These are phyloP conservation scores for Suhomyces sp. DNA, from an alignment of 805 yeast genomes.

Conservation along the genomic window DNA sequence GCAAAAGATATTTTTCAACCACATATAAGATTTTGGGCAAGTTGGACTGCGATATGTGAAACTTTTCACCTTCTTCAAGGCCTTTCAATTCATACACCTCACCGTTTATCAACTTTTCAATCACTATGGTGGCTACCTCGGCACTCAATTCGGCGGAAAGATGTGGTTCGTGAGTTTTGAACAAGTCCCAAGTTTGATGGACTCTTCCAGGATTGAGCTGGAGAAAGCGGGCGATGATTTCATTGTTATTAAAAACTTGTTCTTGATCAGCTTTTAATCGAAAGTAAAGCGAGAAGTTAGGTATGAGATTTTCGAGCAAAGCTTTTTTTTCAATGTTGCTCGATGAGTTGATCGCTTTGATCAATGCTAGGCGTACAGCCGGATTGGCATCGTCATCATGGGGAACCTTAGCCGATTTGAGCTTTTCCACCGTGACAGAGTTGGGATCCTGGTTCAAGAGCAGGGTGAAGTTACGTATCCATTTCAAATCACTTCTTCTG, in stretches of 20 bases:
- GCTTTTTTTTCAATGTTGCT: constrained; percentile 6
- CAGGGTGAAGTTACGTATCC: not conserved
- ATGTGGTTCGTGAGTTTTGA: constrained; percentile 17
- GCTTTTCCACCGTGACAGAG: constrained; percentile 5
- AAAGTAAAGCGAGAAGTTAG: constrained; percentile 12
- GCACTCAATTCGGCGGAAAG: constrained; percentile 15
- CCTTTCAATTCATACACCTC: constrained; percentile 28
- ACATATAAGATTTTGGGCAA: constrained; percentile 3
- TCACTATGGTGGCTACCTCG: constrained; percentile 22
- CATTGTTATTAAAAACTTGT: not conserved
- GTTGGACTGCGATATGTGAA: not conserved
- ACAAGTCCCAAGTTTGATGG: constrained; percentile 47
- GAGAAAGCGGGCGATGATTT: constrained; percentile 24
- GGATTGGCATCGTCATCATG: constrained; percentile 2
- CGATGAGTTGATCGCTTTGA: constrained; percentile 8
- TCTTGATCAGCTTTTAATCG: not conserved
- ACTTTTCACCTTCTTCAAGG: constrained; percentile 22
- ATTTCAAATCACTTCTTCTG: not conserved
- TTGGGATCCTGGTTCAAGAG: constrained; percentile 6
- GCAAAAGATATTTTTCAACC: not conserved
- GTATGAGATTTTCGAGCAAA: constrained; percentile 9
- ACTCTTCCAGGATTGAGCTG: constrained; percentile 54
- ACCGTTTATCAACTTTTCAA: constrained; percentile 37
- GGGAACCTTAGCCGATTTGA: not conserved
- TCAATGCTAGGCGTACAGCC: constrained; percentile 3